A percentile compares a stretch with the other conserved stretches of the same genome.
These are phyloP conservation scores for Xylaria longipes DNA, from an alignment of 495 filamentous ascomycete species.

Conservation along the genomic window DNA sequence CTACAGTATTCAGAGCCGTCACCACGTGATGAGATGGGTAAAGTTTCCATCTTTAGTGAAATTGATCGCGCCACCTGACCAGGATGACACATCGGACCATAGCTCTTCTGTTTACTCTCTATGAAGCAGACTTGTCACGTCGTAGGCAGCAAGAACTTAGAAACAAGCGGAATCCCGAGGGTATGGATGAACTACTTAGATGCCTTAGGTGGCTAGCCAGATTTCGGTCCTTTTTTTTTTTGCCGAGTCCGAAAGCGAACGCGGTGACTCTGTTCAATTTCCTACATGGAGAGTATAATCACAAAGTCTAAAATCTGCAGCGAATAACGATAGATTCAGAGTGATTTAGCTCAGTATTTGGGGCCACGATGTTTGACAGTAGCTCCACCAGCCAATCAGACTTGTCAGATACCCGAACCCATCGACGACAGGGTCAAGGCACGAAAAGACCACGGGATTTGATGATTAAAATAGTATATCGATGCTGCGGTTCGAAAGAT, in stretches of 20 bases:
- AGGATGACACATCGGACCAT: not conserved
- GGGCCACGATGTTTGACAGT: constrained; percentile 23
- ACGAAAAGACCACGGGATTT: constrained; percentile 20
- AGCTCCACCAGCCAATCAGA: constrained; percentile 15
- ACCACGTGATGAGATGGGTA: constrained; percentile 28
- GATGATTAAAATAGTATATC: constrained; percentile 23
- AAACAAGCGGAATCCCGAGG: constrained; percentile 19
- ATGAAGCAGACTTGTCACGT: constrained; percentile 5
- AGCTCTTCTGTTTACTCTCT: not conserved
- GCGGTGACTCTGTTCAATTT: not conserved
- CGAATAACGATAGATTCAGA: constrained; percentile 5
- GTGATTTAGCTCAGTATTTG: constrained; percentile 6
- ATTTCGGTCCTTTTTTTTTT: constrained; percentile 25
- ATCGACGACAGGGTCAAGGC: constrained; percentile 16
- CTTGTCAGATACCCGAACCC: constrained; percentile 13
- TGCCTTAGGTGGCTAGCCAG: constrained; percentile 1
- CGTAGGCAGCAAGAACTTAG: constrained; percentile 3
- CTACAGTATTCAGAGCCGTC: constrained; percentile 4
- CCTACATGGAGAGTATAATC: not conserved
- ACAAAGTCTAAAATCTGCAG: not conserved
- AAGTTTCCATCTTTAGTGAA: constrained; percentile 16
- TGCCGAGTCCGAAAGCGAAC: constrained; percentile 24
- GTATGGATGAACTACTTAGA: not conserved
- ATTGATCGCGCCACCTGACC: constrained; percentile 14
- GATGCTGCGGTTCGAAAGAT: constrained; percentile 5